A percentile compares a stretch with the other conserved stretches of the same genome.
Evolutionary conservation across 306 rosid genomes (phyloP).

Genomic region (Boehmeria nivea): DNA sequence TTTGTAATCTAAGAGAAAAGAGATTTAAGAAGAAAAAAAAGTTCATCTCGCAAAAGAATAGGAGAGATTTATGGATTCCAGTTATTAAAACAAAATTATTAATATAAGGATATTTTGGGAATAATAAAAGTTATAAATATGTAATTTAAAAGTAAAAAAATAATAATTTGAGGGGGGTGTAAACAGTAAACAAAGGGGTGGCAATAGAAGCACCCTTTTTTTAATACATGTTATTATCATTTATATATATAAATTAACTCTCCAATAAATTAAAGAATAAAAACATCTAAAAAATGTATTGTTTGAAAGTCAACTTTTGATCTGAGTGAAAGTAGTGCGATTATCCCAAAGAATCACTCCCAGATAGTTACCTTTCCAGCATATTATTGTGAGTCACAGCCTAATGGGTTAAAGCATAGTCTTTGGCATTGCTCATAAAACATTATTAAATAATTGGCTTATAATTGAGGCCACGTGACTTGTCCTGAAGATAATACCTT

Average conservation of each 20-base stretch:
- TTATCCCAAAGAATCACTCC: background rate
- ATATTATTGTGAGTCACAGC: background rate
- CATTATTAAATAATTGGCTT: background rate
- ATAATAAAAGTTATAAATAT: no score
- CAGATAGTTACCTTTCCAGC: background rate
- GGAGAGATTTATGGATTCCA: no score
- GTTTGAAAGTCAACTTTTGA: background rate
- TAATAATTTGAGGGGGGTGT: no score
- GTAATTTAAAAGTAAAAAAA: no score
- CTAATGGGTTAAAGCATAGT: background rate
- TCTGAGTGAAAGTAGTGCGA: background rate
- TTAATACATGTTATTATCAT: background rate
- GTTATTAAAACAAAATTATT: no score
- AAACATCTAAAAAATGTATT: background rate
- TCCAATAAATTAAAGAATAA: background rate
- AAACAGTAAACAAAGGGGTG: no score
- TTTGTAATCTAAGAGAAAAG: no score
- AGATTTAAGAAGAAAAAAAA: no score
- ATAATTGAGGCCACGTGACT: constrained; percentile 22
- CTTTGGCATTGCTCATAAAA: background rate
- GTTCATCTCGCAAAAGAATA: no score
- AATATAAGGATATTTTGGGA: no score
- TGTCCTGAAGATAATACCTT: background rate
- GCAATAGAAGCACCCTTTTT: no score
- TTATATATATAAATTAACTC: background rate